Conservation (phyloP, 345 rosid species). For the Ailanthus altissimus region DNA sequence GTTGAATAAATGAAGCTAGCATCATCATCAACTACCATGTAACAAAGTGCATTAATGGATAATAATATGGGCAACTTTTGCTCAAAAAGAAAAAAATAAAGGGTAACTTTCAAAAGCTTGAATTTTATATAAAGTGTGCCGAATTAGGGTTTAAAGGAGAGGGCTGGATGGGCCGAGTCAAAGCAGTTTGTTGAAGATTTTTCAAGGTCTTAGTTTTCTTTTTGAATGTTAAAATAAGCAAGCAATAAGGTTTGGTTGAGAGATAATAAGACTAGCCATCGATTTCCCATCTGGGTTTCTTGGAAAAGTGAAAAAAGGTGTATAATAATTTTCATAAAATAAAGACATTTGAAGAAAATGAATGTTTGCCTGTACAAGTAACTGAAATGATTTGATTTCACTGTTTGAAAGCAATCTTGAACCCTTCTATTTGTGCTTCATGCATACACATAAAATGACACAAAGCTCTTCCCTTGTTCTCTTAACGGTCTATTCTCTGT, state of each 20-base stretch:
- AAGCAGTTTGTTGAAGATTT: slow-evolving; percentile 32
- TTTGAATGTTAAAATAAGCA: slow-evolving; percentile 10
- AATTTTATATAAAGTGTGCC: not conserved
- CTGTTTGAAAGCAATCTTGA: slow-evolving; percentile 42
- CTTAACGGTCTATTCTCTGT: slow-evolving; percentile 24
- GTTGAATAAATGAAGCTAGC: slow-evolving; percentile 24
- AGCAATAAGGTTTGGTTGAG: slow-evolving; percentile 18
- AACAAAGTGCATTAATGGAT: slow-evolving; percentile 27
- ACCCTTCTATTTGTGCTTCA: slow-evolving; percentile 36
- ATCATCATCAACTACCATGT: slow-evolving; percentile 32
- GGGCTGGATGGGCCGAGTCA: slow-evolving; percentile 9
- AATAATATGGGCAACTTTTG: slow-evolving; percentile 14
- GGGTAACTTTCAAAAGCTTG: not conserved
- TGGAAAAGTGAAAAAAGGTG: slow-evolving; percentile 22
- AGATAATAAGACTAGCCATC: slow-evolving; percentile 6
- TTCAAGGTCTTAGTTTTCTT: not conserved
- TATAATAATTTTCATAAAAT: slow-evolving; percentile 25
- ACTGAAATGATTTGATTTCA: slow-evolving; percentile 35
- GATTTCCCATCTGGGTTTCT: slow-evolving; percentile 21
- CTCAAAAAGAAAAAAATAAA: too few species aligned
- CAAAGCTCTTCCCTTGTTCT: not conserved
- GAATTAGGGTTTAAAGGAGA: not conserved
- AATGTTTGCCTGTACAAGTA: slow-evolving; percentile 35
- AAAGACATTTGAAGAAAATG: slow-evolving; percentile 33
- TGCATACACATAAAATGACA: not conserved